Evolutionary conservation across 805 yeast genomes (phyloP).

Genomic region (Kodamaea neixiangensis): DNA sequence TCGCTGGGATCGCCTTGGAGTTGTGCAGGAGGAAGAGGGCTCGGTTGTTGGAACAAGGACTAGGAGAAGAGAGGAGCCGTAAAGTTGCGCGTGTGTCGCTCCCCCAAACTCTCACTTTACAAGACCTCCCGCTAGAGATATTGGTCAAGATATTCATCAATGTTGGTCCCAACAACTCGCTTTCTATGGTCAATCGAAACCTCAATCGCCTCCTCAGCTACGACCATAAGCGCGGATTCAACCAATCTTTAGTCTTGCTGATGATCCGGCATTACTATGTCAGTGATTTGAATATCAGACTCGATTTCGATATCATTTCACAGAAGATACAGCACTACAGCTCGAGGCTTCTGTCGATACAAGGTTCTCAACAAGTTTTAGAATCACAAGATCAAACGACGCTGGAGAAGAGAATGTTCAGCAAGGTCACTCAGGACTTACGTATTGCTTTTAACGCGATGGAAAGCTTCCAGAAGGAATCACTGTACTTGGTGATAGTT

Average conservation of each 20-base stretch:
- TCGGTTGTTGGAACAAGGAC: not conserved
- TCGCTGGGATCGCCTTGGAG: not conserved
- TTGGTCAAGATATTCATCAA: slow-evolving; percentile 38
- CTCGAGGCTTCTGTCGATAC: not conserved
- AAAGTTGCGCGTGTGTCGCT: not conserved
- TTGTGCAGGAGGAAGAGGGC: not conserved
- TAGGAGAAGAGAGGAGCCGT: not conserved
- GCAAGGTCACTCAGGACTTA: not conserved
- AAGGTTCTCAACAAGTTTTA: not conserved
- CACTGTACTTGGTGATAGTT: slow-evolving; percentile 5
- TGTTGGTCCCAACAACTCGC: slow-evolving; percentile 33
- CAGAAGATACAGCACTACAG: slow-evolving; percentile 17
- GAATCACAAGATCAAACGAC: not conserved
- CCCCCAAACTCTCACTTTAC: slow-evolving; percentile 17
- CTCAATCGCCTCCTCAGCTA: slow-evolving; percentile 29
- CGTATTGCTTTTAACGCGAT: not conserved
- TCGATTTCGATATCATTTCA: slow-evolving; percentile 15
- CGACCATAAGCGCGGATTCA: slow-evolving; percentile 20
- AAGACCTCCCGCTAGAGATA: slow-evolving; percentile 46
- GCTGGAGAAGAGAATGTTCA: not conserved
- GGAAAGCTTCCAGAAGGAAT: slow-evolving; percentile 2
- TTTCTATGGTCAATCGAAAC: slow-evolving; percentile 36
- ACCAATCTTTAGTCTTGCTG: slow-evolving; percentile 19
- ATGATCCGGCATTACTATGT: slow-evolving; percentile 24
- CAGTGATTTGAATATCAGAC: slow-evolving; percentile 21